phyloP scores from a whole-genome alignment of 768 basidiomycete species.

The Suillus brevipes region DNA sequence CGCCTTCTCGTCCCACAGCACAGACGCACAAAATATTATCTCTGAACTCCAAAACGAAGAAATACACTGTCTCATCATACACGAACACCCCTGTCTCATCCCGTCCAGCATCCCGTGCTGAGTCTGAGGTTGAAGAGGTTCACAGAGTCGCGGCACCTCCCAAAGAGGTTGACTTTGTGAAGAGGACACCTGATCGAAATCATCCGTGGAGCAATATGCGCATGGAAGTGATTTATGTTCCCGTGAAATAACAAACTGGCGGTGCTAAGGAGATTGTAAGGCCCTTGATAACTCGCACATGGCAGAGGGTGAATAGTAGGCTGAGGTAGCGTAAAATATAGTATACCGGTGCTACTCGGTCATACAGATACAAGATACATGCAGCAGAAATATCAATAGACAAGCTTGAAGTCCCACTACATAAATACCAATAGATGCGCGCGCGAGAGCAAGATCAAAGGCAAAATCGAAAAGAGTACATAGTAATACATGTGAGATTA shows the following conservation, averaged over 20 bases:
- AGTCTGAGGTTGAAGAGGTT: conserved; percentile 35
- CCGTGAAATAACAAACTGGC: conserved; percentile 13
- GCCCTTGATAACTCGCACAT: not conserved
- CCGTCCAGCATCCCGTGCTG: conserved; percentile 36
- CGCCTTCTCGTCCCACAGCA: conserved; percentile 27
- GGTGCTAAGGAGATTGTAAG: not conserved
- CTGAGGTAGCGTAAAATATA: not conserved
- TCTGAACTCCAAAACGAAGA: conserved; percentile 51
- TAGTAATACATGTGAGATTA: not conserved
- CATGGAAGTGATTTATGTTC: conserved; percentile 38
- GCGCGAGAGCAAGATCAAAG: not conserved
- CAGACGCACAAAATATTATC: conserved; percentile 62
- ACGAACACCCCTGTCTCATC: conserved; percentile 33
- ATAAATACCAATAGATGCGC: not conserved
- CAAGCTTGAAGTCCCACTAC: not conserved
- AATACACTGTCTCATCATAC: conserved; percentile 55
- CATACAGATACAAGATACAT: conserved; percentile 1
- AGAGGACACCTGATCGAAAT: conserved; percentile 23
- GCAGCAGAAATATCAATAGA: not conserved
- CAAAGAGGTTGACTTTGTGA: conserved; percentile 38
- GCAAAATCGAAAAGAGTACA: not conserved
- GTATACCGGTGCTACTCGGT: not conserved
- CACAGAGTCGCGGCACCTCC: conserved; percentile 42
- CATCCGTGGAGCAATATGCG: conserved; percentile 48
- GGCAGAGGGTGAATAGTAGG: not conserved